Base-by-base conservation (phyloP, 371 early-diverging fungal genomes). In the Phascolomyces articulosus region DNA sequence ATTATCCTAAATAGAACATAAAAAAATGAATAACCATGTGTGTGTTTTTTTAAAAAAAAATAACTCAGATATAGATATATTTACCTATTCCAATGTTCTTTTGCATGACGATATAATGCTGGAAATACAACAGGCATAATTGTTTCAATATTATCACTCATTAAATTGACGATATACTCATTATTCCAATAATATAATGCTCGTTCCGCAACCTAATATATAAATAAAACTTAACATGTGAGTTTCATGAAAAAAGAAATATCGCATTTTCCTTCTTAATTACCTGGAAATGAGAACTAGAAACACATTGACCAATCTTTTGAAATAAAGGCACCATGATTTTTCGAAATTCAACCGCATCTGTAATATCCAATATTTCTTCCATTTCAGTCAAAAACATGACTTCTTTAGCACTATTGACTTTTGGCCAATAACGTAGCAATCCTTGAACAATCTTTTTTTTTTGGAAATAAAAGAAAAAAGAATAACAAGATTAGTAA, bases 141-240 rank as follows among this genome's bases (percentile, higher is more conserved):
- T 21, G 90, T 87, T 44, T 85, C 83, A 29, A 93, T 91, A 75
- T 98, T 93, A 60, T 96, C 96, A 20, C 88, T 87, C 62, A 98
- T 93, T 64, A 97, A 77, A 75, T 91, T 93, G 68, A 95, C 92
- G 67, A 98, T 93, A 69, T 96, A 96, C 70, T 96, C 97, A 76
- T 97, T 98, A 82, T 96, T 96, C 96, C 97, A 98, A 78, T 94
- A 96, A 64, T 90, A 92, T 64, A 98, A 83, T 47, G 99, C 98
- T 68, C 99, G 87, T 83, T 98, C 99, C 56, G 98, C 97, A 53
- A 90, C 95, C 92, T 94, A 44, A 18, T 38, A 9, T 38, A 38
- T 38, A 38, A 13, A 13, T 38, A 13, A 38, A 38, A 38, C n/a
- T n/a, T n/a, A 26, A 54, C 26, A 21, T 23, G 16, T 23, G 51